Percentiles rank a stretch among this genome's conserved stretches.
These are phyloP conservation scores for Mikania micrantha DNA, from an alignment of 129 eudicot genomes.

Conservation along the genomic window DNA sequence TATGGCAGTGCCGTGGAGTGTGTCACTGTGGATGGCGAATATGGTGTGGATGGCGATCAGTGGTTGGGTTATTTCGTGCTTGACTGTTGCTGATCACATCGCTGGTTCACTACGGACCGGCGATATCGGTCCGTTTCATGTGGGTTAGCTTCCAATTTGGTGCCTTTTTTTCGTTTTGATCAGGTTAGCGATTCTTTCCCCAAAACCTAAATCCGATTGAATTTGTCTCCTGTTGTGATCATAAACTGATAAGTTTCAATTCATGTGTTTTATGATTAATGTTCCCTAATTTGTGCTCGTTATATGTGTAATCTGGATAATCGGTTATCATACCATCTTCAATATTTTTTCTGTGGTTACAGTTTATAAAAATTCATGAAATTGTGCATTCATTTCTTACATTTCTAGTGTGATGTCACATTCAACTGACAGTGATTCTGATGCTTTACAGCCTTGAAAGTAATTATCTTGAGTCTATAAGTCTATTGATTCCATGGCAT, in stretches of 20 bases:
- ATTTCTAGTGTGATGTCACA: neutral
- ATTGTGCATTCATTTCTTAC: neutral
- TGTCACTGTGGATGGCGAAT: slow-evolving; percentile 48
- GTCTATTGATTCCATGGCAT: no score
- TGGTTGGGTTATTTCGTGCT: slow-evolving; percentile 68
- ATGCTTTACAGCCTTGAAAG: neutral
- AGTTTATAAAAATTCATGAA: neutral
- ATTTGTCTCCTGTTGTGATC: neutral
- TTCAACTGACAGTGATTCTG: neutral
- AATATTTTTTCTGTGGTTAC: neutral
- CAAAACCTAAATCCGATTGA: neutral
- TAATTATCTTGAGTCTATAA: neutral
- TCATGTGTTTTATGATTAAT: neutral
- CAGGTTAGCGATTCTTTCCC: slow-evolving; percentile 14
- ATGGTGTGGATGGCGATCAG: slow-evolving; percentile 57
- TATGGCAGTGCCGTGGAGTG: slow-evolving; percentile 72
- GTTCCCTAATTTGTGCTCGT: neutral
- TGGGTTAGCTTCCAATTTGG: slow-evolving; percentile 35
- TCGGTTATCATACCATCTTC: neutral
- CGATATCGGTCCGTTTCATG: slow-evolving; percentile 74
- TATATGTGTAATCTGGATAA: neutral
- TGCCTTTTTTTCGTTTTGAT: neutral
- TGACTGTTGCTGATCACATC: slow-evolving; percentile 76
- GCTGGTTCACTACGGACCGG: slow-evolving; percentile 67
- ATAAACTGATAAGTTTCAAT: neutral